phyloP scores from a whole-genome alignment of 192 early-diverging fungal species.

The Phycomyces nitens region DNA sequence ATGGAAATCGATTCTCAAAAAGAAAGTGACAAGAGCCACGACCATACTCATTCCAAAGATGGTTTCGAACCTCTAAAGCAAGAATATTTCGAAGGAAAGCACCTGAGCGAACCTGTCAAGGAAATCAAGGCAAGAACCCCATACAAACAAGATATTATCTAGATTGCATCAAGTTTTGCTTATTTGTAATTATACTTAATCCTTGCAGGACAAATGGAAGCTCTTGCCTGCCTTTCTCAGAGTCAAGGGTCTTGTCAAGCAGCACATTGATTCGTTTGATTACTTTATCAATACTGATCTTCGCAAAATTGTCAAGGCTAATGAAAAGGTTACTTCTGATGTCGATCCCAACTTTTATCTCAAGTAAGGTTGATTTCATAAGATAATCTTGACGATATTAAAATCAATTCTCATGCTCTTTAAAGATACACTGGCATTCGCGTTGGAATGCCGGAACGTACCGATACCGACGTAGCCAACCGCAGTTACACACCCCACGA shows the following conservation, averaged over 20 bases:
- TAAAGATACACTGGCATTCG: conserved; percentile 82
- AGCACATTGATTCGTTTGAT: conserved; percentile 99
- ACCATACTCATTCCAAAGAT: conserved; percentile 13
- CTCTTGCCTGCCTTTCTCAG: conserved; percentile 95
- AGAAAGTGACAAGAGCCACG: too few relatives aligned
- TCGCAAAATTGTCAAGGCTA: conserved; percentile 91
- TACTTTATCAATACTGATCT: conserved; percentile 96
- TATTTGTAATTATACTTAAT: neutral
- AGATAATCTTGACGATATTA: too few relatives aligned
- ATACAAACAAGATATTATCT: too few relatives aligned
- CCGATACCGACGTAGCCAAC: conserved; percentile 69
- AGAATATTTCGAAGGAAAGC: conserved; percentile 33
- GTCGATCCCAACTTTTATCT: conserved; percentile 91
- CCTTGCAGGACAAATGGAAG: conserved; percentile 91
- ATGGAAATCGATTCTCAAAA: too few relatives aligned
- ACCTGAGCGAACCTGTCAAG: conserved; percentile 32
- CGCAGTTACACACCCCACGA: conserved; percentile 88
- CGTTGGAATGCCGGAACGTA: conserved; percentile 76
- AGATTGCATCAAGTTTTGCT: too few relatives aligned
- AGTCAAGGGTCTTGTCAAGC: conserved; percentile 96
- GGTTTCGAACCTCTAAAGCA: conserved; percentile 27
- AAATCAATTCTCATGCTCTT: too few relatives aligned
- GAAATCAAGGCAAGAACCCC: conserved; percentile 33
- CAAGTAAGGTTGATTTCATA: conserved; percentile 56
- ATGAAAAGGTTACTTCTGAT: conserved; percentile 85